A percentile compares a stretch with the other conserved stretches of the same genome.
phyloP scores from a whole-genome alignment of 1,139 yeast genomes.

The Insectozyma bohioensis region DNA sequence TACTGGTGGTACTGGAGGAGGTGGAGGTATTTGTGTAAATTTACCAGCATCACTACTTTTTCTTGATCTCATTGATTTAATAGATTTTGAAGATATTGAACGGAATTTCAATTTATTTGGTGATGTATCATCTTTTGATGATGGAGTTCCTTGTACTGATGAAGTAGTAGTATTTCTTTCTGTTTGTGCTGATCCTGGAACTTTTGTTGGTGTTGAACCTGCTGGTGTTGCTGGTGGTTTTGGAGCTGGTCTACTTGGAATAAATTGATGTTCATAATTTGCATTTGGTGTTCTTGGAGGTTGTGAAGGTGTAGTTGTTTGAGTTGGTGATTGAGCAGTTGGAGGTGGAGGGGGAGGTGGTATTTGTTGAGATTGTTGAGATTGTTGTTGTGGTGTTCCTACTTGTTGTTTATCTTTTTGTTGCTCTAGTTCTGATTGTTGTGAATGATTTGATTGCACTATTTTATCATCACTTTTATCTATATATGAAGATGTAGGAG shows the following conservation, averaged over 20 bases:
- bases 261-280: constrained; percentile 45
- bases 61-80: constrained; percentile 32
- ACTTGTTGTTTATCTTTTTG: too few relatives aligned
- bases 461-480: constrained; percentile 1
- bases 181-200: constrained; percentile 3
- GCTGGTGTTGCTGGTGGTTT: constrained; percentile 38
- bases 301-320: constrained; percentile 10
- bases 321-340: too few relatives aligned
- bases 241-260: constrained; percentile 72
- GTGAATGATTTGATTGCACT: too few relatives aligned
- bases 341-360: too few relatives aligned
- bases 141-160: constrained; percentile 4
- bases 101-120: constrained; percentile 21
- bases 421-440: too few relatives aligned
- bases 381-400: constrained; percentile 12
- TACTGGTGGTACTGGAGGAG: constrained; percentile 20
- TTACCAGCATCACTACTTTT: constrained; percentile 21
- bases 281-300: constrained; percentile 24
- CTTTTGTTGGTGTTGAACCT: constrained; percentile 9
- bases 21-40: constrained; percentile 19
- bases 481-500: constrained; percentile 12
- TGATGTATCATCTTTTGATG: constrained; percentile 8
- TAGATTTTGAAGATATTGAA: constrained; percentile 42
- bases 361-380: constrained; percentile 4
- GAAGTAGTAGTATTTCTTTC: constrained; percentile 1